Conservation (phyloP, 2,329 filamentous ascomycete species). For the Aureobasidium uvarum region DNA sequence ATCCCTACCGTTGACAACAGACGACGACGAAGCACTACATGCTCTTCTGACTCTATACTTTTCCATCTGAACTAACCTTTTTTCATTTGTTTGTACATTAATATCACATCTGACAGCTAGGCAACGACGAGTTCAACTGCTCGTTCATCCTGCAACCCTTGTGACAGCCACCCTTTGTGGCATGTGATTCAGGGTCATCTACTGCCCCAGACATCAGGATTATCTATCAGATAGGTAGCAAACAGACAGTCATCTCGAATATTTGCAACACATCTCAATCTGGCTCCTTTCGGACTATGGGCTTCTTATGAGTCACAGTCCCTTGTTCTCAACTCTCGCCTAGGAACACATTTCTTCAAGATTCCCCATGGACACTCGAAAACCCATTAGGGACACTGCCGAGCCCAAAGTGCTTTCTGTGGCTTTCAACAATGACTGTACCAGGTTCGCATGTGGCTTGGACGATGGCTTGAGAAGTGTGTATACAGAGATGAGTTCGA, state of each 20-base stretch:
- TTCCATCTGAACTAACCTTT: too few species aligned
- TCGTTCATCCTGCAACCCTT: neutral
- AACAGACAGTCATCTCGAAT: neutral
- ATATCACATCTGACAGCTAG: neutral
- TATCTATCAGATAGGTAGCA: neutral
- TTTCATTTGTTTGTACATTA: too few species aligned
- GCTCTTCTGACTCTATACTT: too few species aligned
- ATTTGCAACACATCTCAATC: neutral
- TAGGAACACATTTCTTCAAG: neutral
- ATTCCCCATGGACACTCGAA: slow-evolving; percentile 79
- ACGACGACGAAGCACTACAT: neutral
- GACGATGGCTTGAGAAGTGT: slow-evolving; percentile 71
- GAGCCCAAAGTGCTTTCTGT: slow-evolving; percentile 76
- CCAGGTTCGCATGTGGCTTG: slow-evolving; percentile 82
- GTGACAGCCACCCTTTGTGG: slow-evolving; percentile 3
- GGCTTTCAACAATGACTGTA: slow-evolving; percentile 80
- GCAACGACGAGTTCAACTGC: neutral
- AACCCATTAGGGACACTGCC: slow-evolving; percentile 73
- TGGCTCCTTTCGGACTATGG: neutral
- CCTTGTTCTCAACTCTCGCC: neutral
- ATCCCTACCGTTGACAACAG: neutral
- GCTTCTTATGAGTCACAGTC: neutral
- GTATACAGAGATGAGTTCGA: neutral
- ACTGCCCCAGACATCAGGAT: slow-evolving; percentile 4
- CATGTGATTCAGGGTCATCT: slow-evolving; percentile 17